Percentiles rank a stretch among this genome's conserved stretches.
phyloP scores from a whole-genome alignment of 345 rosid genomes.

The Hibiscus mutabilis region DNA sequence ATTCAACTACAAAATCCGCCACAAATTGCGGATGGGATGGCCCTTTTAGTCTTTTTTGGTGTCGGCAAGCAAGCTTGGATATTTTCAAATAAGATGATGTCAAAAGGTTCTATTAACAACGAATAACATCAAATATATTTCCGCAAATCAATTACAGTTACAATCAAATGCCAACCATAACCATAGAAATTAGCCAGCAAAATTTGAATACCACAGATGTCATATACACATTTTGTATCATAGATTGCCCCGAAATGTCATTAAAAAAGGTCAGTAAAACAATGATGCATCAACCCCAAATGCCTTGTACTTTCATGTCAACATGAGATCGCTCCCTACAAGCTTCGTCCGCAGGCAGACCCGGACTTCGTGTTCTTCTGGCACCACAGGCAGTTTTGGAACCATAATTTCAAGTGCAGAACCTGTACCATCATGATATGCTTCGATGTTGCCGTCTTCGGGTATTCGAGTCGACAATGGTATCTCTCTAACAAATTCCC shows the following conservation, averaged over 20 bases:
- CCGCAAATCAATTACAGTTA: slow-evolving; percentile 7
- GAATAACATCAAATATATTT: slow-evolving; percentile 8
- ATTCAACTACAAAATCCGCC: no score
- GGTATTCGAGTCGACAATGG: slow-evolving; percentile 80
- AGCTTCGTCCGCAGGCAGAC: slow-evolving; percentile 87
- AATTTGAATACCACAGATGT: slow-evolving; percentile 1
- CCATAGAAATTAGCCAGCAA: slow-evolving; percentile 10
- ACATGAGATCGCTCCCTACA: slow-evolving; percentile 63
- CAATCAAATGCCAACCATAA: slow-evolving; percentile 16
- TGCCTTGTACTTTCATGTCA: slow-evolving; percentile 35
- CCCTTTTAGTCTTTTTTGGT: background rate
- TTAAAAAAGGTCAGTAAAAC: slow-evolving; percentile 26
- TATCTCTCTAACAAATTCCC: slow-evolving; percentile 89
- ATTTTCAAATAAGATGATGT: no score
- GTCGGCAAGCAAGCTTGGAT: background rate
- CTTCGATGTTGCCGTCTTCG: slow-evolving; percentile 91
- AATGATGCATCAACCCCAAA: slow-evolving; percentile 17
- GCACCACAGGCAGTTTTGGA: slow-evolving; percentile 78
- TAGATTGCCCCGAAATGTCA: slow-evolving; percentile 18
- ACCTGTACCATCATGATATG: slow-evolving; percentile 83
- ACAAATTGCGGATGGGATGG: no score
- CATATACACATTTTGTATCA: slow-evolving; percentile 13
- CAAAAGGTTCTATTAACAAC: background rate
- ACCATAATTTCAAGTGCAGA: slow-evolving; percentile 89
- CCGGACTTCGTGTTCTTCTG: slow-evolving; percentile 93